Conservation (phyloP, 2,329 filamentous ascomycete genomes). For the Helicocarpus griseus region DNA sequence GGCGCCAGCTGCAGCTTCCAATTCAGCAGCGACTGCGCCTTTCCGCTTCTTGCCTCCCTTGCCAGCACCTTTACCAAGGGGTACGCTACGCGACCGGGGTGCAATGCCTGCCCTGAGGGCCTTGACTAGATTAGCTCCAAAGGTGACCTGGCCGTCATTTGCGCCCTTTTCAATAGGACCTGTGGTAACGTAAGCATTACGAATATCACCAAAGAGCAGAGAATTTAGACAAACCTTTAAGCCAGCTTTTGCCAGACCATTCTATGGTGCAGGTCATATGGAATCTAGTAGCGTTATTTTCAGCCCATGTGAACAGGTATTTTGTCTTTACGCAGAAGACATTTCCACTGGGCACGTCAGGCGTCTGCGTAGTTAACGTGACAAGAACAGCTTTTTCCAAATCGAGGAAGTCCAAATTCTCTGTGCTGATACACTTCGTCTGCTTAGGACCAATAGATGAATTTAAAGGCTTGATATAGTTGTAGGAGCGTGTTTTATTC, state of each 20-base stretch:
- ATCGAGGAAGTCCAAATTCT: conserved; percentile 75
- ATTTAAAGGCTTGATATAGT: conserved; percentile 84
- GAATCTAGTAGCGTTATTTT: conserved; percentile 73
- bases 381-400: conserved; percentile 79
- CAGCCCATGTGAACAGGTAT: conserved; percentile 89
- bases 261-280: conserved; percentile 86
- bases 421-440: conserved; percentile 85
- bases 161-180: conserved; percentile 94
- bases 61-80: conserved; percentile 34
- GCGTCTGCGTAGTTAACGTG: conserved; percentile 75
- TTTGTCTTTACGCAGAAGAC: conserved; percentile 87
- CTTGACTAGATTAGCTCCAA: conserved; percentile 70
- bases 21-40: conserved; percentile 40
- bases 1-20: conserved; percentile 36
- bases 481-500: conserved; percentile 63
- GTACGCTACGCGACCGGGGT: conserved; percentile 48
- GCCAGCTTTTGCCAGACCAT: conserved; percentile 96
- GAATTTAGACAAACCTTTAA: conserved; percentile 59
- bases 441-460: conserved; percentile 81
- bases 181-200: conserved; percentile 34
- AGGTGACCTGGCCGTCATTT: conserved; percentile 76
- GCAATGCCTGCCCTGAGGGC: conserved; percentile 64
- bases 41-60: conserved; percentile 51
- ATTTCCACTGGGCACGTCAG: conserved; percentile 89
- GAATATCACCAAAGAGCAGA: not conserved